Percentiles rank a stretch among this genome's conserved stretches.
Evolutionary conservation across 768 basidiomycete species (phyloP).

Genomic region (Naganishia vishniacii): DNA sequence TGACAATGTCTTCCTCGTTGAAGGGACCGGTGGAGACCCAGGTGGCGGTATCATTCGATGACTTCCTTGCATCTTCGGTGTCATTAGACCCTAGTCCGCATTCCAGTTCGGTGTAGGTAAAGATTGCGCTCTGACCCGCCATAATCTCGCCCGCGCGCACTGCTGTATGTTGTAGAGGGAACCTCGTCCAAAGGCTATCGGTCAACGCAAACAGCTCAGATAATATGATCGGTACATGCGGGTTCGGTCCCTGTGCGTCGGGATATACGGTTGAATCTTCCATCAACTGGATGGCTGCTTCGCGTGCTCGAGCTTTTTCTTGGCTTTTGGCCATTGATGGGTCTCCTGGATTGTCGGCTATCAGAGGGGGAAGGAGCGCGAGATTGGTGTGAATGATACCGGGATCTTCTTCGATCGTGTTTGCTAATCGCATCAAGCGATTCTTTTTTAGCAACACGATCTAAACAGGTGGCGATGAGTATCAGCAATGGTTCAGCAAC

Average conservation of each 20-base stretch:
- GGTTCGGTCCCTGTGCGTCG: constrained; percentile 32
- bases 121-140: constrained; percentile 40
- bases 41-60: background rate
- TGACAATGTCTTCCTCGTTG: constrained; percentile 6
- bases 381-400: constrained; percentile 50
- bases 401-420: constrained; percentile 46
- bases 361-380: constrained; percentile 42
- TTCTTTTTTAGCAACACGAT: constrained; percentile 67
- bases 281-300: constrained; percentile 2
- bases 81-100: background rate
- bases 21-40: background rate
- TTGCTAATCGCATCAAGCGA: constrained; percentile 58
- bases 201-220: constrained; percentile 42
- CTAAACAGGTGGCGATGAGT: constrained; percentile 50
- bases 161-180: constrained; percentile 38
- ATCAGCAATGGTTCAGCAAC: background rate
- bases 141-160: constrained; percentile 43
- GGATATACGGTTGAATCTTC: constrained; percentile 7
- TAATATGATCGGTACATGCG: constrained; percentile 40
- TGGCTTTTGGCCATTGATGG: background rate
- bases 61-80: too few species aligned
- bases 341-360: constrained; percentile 34
- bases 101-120: constrained; percentile 34
- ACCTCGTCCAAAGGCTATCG: constrained; percentile 34
- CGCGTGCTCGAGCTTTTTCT: background rate